These are phyloP conservation scores for Artemisia princeps DNA, from an alignment of 140 eudicot genomes.

Conservation along the genomic window DNA sequence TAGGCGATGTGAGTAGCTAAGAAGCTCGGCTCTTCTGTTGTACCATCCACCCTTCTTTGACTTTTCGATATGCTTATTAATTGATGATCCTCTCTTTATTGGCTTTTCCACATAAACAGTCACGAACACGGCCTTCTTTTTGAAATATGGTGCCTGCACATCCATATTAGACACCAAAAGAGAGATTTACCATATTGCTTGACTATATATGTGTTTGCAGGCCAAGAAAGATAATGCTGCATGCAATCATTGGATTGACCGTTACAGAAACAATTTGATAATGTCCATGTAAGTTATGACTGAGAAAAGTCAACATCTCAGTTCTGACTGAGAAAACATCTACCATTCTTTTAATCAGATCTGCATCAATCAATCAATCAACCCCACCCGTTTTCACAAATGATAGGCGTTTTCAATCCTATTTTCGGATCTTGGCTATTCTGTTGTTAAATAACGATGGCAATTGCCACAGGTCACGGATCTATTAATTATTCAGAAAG, in stretches of 20 bases:
- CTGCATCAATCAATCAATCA: too few species aligned
- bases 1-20: conserved; percentile 42
- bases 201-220: conserved; percentile 4
- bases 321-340: too few species aligned
- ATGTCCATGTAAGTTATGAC: conserved; percentile 2
- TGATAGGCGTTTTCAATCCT: too few species aligned
- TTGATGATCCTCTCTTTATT: conserved; percentile 24
- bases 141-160: conserved; percentile 17
- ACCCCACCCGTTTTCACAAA: too few species aligned
- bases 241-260: conserved; percentile 20
- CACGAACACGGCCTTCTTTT: conserved; percentile 31
- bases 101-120: conserved; percentile 50
- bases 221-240: conserved; percentile 19
- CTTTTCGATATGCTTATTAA: conserved; percentile 19
- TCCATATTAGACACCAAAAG: conserved; percentile 1
- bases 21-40: conserved; percentile 47
- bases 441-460: too few species aligned
- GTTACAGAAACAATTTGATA: neutral
- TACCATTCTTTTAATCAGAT: too few species aligned
- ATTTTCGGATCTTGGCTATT: too few species aligned
- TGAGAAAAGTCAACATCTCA: too few species aligned
- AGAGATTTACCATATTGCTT: neutral
- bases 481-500: too few species aligned
- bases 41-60: conserved; percentile 22
- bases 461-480: too few species aligned